Evolutionary conservation across 2,329 filamentous ascomycete genomes (phyloP).

Genomic region (Pseudonectria foliicola): DNA sequence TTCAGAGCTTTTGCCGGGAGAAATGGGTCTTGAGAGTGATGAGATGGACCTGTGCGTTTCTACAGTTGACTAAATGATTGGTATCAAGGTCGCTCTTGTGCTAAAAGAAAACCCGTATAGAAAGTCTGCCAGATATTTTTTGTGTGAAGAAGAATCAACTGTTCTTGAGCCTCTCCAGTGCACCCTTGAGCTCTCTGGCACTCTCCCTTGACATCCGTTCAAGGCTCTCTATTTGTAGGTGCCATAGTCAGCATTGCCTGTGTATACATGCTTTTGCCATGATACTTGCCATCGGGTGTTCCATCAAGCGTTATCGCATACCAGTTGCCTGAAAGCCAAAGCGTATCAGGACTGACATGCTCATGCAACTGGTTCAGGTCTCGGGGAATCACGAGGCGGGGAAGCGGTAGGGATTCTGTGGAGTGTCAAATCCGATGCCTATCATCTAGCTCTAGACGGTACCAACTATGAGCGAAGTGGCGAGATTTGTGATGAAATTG

Average conservation of each 20-base stretch:
- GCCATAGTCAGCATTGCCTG: neutral
- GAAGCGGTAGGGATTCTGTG: constrained; percentile 4
- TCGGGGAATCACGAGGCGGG: constrained; percentile 9
- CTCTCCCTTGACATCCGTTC: constrained; percentile 13
- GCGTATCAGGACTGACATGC: constrained; percentile 9
- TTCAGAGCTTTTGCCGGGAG: too few species aligned
- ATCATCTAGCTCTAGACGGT: too few species aligned
- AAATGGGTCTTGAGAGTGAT: too few species aligned
- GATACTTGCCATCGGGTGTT: constrained; percentile 13
- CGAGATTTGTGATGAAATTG: constrained; percentile 7
- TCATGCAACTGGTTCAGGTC: constrained; percentile 4
- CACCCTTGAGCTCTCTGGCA: constrained; percentile 8
- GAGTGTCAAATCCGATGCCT: neutral
- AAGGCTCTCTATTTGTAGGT: constrained; percentile 7
- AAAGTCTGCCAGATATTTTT: too few species aligned
- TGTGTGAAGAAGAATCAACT: constrained; percentile 2
- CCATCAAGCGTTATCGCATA: constrained; percentile 15
- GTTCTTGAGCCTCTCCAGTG: constrained; percentile 9
- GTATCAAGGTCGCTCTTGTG: too few species aligned
- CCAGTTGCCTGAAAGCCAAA: constrained; percentile 17
- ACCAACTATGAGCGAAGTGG: constrained; percentile 5
- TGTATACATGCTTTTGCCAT: neutral
- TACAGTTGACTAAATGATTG: too few species aligned
- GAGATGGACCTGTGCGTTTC: too few species aligned
- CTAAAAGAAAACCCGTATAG: too few species aligned